Evolutionary conservation across 1,139 yeast genomes (phyloP), one percentile per base, ranked within the genome.

Genomic region (Zygosaccharomyces pseudobailii): DNA sequence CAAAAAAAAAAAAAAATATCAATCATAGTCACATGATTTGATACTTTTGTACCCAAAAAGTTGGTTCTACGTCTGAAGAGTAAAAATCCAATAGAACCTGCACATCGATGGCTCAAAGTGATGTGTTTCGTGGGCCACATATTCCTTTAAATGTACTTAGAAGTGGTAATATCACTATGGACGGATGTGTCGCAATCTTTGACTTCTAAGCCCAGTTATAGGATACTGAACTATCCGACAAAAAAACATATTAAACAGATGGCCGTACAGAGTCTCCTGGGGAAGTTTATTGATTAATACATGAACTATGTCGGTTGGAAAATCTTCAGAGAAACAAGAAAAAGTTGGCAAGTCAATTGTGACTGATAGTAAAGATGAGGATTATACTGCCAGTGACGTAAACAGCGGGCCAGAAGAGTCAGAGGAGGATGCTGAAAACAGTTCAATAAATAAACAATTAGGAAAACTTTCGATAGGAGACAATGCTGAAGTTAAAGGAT

Each of bases 401-500:
- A 10, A 17, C 9, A 10, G 20, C 9, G n/a, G 3, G 30, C 21
- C 28, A 20, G 9, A 10, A 17, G 23, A 17, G 21, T 19, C n/a
- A 38, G 34, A 36, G 20, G 30, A 36, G 32, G 17, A 17, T 7
- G 32, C 19, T 13, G 28, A 20, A 9, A 8, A 27, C n/a, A 7
- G 6, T 27, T 13, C 34, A 5, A 38, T 38, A 38, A 34, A 38
- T 27, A 19, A 28, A n/a, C 34, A 38, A 17, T 38, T 38, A 4
- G 32, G 23, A 19, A 27, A 13, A 8, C 41, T 45, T 28, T 42
- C 51, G 8, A 21, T 47, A n/a, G 36, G 47, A 39, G 13, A 43
- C 35, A 30, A 27, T 5, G 5, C 2, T 13, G 17, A 28, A 8
- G 8, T 13, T 44, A 37, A 40, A 33, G 44, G 23, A 17, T 10